These are phyloP conservation scores for Lipomyces spencermartinsiae DNA, from an alignment of 805 yeast species.

Conservation along the genomic window DNA sequence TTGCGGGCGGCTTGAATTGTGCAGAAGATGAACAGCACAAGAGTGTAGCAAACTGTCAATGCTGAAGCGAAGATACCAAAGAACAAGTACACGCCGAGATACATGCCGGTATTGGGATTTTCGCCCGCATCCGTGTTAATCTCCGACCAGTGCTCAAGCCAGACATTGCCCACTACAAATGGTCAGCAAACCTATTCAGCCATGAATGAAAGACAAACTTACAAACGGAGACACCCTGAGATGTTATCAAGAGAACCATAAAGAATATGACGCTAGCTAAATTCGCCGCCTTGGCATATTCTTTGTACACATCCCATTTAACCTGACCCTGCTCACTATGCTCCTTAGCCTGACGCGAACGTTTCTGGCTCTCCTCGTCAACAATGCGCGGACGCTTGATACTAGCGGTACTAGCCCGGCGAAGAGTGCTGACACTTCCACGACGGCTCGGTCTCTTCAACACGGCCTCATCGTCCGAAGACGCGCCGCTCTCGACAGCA, in stretches of 20 bases:
- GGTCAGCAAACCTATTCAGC: conserved; percentile 36
- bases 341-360: conserved; percentile 57
- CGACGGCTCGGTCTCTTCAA: conserved; percentile 17
- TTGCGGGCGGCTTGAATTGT: conserved; percentile 80
- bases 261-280: conserved; percentile 67
- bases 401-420: conserved; percentile 71
- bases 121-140: conserved; percentile 69
- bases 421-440: conserved; percentile 46
- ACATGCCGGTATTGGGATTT: conserved; percentile 75
- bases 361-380: conserved; percentile 39
- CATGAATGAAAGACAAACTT: conserved; percentile 62
- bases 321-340: conserved; percentile 93
- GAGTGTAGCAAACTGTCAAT: conserved; percentile 66
- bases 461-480: conserved; percentile 30
- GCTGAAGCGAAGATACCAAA: conserved; percentile 74
- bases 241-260: conserved; percentile 54
- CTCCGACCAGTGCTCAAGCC: conserved; percentile 99
- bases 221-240: conserved; percentile 42
- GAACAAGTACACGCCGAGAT: conserved; percentile 74
- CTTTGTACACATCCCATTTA: conserved; percentile 81
- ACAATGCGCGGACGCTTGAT: conserved; percentile 48
- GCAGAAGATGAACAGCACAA: conserved; percentile 78
- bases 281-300: conserved; percentile 89
- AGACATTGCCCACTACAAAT: conserved; percentile 64
- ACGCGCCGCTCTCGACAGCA: conserved; percentile 18